Evolutionary conservation across 2,329 filamentous ascomycete species (phyloP).

Genomic region (Colletotrichum salicis): DNA sequence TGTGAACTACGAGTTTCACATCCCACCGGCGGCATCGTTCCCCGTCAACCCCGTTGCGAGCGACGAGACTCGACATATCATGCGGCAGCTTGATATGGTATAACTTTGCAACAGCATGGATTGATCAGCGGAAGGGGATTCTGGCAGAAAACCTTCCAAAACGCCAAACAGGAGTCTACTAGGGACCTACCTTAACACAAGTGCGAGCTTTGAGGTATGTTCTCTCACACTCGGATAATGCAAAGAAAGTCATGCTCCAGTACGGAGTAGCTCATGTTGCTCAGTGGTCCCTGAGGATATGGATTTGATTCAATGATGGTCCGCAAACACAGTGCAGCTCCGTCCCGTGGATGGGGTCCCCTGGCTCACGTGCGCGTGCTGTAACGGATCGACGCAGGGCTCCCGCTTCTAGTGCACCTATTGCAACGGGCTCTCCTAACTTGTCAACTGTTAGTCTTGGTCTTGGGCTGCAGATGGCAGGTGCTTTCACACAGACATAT

Average conservation of each 20-base stretch:
- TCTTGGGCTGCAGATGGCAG: neutral
- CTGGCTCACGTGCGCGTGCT: conserved; percentile 26
- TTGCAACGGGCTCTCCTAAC: neutral
- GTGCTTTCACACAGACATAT: neutral
- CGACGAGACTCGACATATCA: neutral
- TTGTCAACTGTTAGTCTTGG: neutral
- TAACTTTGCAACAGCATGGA: neutral
- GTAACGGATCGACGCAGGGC: conserved; percentile 34
- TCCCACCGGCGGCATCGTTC: neutral
- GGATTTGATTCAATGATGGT: conserved; percentile 7
- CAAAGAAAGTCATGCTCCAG: too few relatives aligned
- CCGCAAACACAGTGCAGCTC: conserved; percentile 20
- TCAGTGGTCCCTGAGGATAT: too few relatives aligned
- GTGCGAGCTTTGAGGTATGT: too few relatives aligned
- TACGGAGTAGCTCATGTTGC: too few relatives aligned
- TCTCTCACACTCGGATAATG: too few relatives aligned
- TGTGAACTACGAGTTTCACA: neutral
- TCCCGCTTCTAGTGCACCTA: conserved; percentile 1
- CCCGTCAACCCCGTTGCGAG: neutral
- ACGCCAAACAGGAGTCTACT: too few relatives aligned
- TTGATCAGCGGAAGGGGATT: too few relatives aligned
- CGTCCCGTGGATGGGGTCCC: conserved; percentile 1
- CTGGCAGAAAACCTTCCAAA: too few relatives aligned
- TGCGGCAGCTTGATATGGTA: neutral
- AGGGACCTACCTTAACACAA: too few relatives aligned